phyloP scores from a whole-genome alignment of 768 basidiomycete genomes.

The Xerocomellus intermedius region DNA sequence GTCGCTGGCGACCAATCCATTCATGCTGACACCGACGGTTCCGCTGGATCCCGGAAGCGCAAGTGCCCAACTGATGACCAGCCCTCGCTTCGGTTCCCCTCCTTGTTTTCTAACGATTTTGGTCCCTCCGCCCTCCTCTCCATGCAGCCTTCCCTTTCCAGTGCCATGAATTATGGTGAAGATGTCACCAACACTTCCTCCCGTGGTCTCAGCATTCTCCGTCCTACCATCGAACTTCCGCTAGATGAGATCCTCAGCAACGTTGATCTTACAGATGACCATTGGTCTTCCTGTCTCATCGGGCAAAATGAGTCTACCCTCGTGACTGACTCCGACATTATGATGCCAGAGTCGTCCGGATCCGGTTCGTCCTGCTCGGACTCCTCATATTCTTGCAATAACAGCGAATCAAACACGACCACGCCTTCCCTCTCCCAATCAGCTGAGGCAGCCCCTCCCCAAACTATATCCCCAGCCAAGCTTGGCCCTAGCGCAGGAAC shows the following conservation, averaged over 20 bases:
- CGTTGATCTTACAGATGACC: slow-evolving; percentile 27
- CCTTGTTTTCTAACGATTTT: slow-evolving; percentile 72
- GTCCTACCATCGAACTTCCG: slow-evolving; percentile 83
- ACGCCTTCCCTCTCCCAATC: slow-evolving; percentile 39
- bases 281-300: neutral
- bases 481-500: slow-evolving; percentile 54
- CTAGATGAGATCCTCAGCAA: slow-evolving; percentile 72
- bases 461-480: slow-evolving; percentile 59
- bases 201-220: slow-evolving; percentile 57
- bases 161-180: slow-evolving; percentile 75
- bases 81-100: slow-evolving; percentile 63
- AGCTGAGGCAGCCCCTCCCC: slow-evolving; percentile 42
- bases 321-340: slow-evolving; percentile 19
- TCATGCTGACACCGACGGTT: slow-evolving; percentile 23
- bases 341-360: slow-evolving; percentile 29
- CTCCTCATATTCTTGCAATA: slow-evolving; percentile 1
- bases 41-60: slow-evolving; percentile 28
- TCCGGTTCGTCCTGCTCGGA: slow-evolving; percentile 13
- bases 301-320: slow-evolving; percentile 7
- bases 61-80: slow-evolving; percentile 23
- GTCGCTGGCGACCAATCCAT: slow-evolving; percentile 30
- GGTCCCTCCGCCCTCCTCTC: slow-evolving; percentile 75
- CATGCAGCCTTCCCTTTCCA: slow-evolving; percentile 64
- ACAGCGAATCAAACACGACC: slow-evolving; percentile 1
- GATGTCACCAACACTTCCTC: slow-evolving; percentile 52